These are phyloP conservation scores for Linnemannia hyalina DNA, from an alignment of 192 early-diverging fungal species.

Conservation along the genomic window DNA sequence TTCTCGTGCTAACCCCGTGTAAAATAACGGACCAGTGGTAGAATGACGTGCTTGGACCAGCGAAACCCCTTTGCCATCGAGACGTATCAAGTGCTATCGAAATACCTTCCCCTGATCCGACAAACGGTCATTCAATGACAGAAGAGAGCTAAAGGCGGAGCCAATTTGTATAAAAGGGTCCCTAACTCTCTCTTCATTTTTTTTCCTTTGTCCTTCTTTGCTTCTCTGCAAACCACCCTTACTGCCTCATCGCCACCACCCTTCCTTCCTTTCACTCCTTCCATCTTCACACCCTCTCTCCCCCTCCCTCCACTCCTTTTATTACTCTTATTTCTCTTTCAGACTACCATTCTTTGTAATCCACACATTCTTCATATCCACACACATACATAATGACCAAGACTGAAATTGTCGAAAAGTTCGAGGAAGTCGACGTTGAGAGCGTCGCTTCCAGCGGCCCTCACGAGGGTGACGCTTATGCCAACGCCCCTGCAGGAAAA, in stretches of 20 bases:
- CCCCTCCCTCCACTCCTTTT: background rate
- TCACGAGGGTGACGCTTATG: conserved; percentile 25
- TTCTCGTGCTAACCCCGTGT: conserved; percentile 10
- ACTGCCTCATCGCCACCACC: background rate
- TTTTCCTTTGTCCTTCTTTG: conserved; percentile 9
- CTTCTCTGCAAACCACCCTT: conserved; percentile 6
- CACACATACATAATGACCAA: conserved; percentile 21
- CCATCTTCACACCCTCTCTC: background rate
- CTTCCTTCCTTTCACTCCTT: background rate
- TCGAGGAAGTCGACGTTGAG: conserved; percentile 39
- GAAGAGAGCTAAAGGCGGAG: background rate
- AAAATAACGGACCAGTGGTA: background rate
- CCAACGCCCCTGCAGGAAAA: conserved; percentile 44
- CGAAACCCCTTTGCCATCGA: conserved; percentile 6
- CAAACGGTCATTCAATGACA: background rate
- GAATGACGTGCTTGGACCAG: conserved; percentile 1
- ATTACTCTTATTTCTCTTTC: no score
- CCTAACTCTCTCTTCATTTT: background rate
- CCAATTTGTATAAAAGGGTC: background rate
- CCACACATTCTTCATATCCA: background rate
- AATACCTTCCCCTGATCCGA: background rate
- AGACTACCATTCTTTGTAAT: background rate
- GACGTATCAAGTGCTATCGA: background rate
- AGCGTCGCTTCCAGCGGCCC: conserved; percentile 41
- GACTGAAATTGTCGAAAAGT: conserved; percentile 23